phyloP scores from a whole-genome alignment of 495 filamentous ascomycete species.

The Poronia punctata region DNA sequence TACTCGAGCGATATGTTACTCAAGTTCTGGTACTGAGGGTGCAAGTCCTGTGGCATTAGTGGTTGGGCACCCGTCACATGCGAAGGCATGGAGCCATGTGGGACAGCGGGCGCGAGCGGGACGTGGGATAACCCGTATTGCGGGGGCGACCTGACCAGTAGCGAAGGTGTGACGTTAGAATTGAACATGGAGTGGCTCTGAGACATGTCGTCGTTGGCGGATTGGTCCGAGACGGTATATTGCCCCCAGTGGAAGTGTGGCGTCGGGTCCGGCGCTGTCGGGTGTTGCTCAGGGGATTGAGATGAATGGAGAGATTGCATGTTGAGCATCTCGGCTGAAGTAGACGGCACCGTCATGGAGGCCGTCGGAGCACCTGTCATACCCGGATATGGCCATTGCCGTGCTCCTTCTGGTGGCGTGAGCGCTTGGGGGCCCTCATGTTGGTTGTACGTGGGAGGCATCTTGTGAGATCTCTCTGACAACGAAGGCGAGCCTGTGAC shows the following conservation, averaged over 20 bases:
- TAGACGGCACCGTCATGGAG: slow-evolving; percentile 28
- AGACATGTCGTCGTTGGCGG: slow-evolving; percentile 14
- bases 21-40: slow-evolving; percentile 17
- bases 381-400: slow-evolving; percentile 28
- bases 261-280: slow-evolving; percentile 16
- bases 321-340: slow-evolving; percentile 26
- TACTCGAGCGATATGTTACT: slow-evolving; percentile 17
- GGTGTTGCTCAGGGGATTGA: slow-evolving; percentile 21
- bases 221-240: slow-evolving; percentile 23
- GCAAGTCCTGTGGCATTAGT: slow-evolving; percentile 9
- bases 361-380: slow-evolving; percentile 28
- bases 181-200: slow-evolving; percentile 10
- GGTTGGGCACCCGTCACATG: slow-evolving; percentile 12
- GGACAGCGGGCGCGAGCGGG: slow-evolving; percentile 13
- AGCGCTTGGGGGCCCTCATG: slow-evolving; percentile 30
- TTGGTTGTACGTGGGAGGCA: slow-evolving; percentile 28
- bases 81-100: slow-evolving; percentile 16
- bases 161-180: slow-evolving; percentile 13
- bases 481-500: slow-evolving; percentile 37
- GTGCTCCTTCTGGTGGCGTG: slow-evolving; percentile 38
- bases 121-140: slow-evolving; percentile 13
- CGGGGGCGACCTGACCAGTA: slow-evolving; percentile 16
- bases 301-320: slow-evolving; percentile 19
- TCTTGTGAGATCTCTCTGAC: slow-evolving; percentile 31
- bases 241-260: slow-evolving; percentile 21